Conservation (phyloP, 202 grass and related monocot species). For the Schoenoplectus tabernaemontani region DNA sequence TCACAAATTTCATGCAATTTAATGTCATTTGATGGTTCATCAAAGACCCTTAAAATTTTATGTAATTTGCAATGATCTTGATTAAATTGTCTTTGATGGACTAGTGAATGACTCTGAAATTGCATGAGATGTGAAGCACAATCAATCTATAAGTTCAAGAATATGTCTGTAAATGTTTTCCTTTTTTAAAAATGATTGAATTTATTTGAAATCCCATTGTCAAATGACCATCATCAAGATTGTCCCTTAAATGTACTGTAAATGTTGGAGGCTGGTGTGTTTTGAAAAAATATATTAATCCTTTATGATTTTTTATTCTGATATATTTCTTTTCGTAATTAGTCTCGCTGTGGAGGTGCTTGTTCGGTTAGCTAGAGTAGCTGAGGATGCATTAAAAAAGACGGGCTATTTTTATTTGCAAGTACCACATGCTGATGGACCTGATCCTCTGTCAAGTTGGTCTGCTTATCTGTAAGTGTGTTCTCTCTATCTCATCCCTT, state of each 20-base stretch:
- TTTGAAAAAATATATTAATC: background rate
- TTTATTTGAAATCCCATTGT: no score
- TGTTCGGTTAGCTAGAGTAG: conserved; percentile 65
- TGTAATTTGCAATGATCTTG: no score
- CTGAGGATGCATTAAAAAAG: conserved; percentile 49
- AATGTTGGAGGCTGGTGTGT: background rate
- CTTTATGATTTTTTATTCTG: background rate
- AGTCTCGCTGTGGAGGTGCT: conserved; percentile 55
- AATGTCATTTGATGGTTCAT: no score
- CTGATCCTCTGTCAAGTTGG: conserved; percentile 43
- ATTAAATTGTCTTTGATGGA: no score
- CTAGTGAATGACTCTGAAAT: no score
- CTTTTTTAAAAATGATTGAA: no score
- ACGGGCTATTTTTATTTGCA: conserved; percentile 75
- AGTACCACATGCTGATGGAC: conserved; percentile 30
- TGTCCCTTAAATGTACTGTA: background rate
- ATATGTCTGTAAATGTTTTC: no score
- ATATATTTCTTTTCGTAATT: background rate
- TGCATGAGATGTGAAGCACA: no score
- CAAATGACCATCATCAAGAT: no score
- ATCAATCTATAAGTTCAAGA: no score
- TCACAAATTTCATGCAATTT: no score
- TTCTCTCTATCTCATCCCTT: background rate
- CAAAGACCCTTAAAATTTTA: no score
- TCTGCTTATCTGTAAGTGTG: conserved; percentile 44